These are phyloP conservation scores for Colletotrichum nymphaeae DNA, from an alignment of 2,329 filamentous ascomycete genomes.

Conservation along the genomic window DNA sequence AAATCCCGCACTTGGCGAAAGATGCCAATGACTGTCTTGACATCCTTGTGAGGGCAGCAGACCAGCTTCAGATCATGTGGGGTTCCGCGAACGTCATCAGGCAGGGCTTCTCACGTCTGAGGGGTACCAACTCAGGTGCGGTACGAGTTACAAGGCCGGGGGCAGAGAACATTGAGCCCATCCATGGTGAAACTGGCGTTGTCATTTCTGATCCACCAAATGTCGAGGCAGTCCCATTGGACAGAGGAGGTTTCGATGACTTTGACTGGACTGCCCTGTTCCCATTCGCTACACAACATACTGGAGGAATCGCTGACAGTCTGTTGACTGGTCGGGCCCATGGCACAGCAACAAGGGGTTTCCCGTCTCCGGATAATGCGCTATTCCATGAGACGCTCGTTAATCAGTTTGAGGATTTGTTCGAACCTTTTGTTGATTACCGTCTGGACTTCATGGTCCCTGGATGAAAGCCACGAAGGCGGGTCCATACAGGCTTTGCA, in stretches of 20 bases:
- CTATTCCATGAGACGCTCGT: conserved; percentile 40
- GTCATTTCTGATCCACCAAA: background rate
- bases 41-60: conserved; percentile 44
- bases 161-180: background rate
- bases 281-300: conserved; percentile 46
- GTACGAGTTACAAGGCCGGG: background rate
- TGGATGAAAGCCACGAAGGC: background rate
- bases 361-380: conserved; percentile 37
- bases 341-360: conserved; percentile 36
- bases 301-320: conserved; percentile 42
- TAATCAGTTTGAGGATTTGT: conserved; percentile 40
- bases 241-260: background rate
- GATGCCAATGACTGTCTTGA: conserved; percentile 48
- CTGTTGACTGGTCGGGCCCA: conserved; percentile 39
- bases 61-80: conserved; percentile 49
- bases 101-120: conserved; percentile 44
- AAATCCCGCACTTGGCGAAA: conserved; percentile 43
- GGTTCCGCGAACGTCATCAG: conserved; percentile 49
- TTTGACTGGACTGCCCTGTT: conserved; percentile 49
- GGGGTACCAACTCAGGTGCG: conserved; percentile 10
- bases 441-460: conserved; percentile 31
- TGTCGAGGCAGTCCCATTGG: background rate
- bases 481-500: background rate
- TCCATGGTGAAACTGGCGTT: background rate
- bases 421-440: conserved; percentile 33